A percentile compares a stretch with the other conserved stretches of the same genome.
Evolutionary conservation across 495 filamentous ascomycete species (phyloP).

Genomic region (Pyrenopolyporus hunteri): DNA sequence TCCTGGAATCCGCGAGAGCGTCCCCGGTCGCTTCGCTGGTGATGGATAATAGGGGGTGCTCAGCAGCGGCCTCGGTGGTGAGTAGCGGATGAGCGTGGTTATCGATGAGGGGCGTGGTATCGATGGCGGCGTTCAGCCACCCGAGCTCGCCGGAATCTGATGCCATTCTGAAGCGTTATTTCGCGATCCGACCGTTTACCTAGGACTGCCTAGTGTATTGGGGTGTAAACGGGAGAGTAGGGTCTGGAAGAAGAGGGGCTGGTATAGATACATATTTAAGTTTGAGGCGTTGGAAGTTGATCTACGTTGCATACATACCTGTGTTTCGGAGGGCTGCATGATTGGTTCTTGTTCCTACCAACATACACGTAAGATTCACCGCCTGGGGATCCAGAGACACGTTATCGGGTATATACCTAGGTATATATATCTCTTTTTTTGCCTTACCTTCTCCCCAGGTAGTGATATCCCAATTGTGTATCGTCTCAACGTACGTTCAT

Average conservation of each 20-base stretch:
- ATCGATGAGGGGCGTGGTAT: conserved; percentile 79
- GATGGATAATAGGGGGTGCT: conserved; percentile 69
- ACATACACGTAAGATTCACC: too few species aligned
- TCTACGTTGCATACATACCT: background rate
- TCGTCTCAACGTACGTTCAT: too few species aligned
- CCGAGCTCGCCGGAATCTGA: conserved; percentile 34
- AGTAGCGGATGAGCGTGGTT: conserved; percentile 80
- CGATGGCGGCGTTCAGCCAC: conserved; percentile 55
- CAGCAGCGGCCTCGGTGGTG: conserved; percentile 41
- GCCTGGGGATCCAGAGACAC: too few species aligned
- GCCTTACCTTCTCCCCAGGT: too few species aligned
- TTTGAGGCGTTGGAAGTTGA: too few species aligned
- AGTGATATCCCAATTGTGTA: too few species aligned
- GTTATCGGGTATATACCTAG: too few species aligned
- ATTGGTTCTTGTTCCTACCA: too few species aligned
- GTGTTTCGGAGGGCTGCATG: background rate
- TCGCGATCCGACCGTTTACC: background rate
- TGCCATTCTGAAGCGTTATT: conserved; percentile 14
- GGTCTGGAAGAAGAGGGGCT: background rate
- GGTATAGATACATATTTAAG: background rate
- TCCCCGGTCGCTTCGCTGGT: conserved; percentile 75
- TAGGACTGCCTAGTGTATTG: too few species aligned
- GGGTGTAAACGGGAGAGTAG: background rate
- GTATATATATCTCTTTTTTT: too few species aligned
- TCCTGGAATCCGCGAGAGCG: conserved; percentile 62